phyloP scores from a whole-genome alignment of 371 early-diverging fungal species.

The Lichtheimia hyalospora region DNA sequence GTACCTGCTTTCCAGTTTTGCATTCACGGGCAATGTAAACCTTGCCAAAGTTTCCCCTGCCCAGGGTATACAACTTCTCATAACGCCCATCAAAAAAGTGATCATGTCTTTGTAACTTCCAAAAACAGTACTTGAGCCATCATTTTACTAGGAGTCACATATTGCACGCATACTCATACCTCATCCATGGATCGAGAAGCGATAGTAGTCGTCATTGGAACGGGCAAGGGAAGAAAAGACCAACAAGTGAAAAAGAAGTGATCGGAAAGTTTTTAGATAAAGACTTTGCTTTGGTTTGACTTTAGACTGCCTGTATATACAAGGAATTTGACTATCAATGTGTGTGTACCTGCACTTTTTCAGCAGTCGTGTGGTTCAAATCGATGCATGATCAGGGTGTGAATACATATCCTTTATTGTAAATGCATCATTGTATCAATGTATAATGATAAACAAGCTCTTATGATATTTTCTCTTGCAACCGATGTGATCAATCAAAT shows the following conservation, averaged over 20 bases:
- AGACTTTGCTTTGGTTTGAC: background rate
- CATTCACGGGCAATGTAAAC: slow-evolving; percentile 74
- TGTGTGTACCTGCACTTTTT: too few species aligned
- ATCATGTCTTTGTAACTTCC: background rate
- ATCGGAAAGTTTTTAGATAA: slow-evolving; percentile 4
- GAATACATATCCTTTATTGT: too few species aligned
- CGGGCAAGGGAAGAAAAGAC: background rate
- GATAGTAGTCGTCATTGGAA: slow-evolving; percentile 2
- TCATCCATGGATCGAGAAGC: background rate
- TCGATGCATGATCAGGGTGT: too few species aligned
- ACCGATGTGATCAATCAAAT: too few species aligned
- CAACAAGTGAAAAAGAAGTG: background rate
- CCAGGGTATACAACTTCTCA: slow-evolving; percentile 57
- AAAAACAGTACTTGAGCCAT: slow-evolving; percentile 1
- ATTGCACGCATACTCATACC: background rate
- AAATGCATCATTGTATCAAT: too few species aligned
- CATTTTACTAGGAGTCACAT: background rate
- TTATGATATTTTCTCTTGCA: too few species aligned
- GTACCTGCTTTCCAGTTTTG: slow-evolving; percentile 62
- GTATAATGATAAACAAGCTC: too few species aligned
- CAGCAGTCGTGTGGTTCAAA: too few species aligned
- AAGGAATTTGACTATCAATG: too few species aligned
- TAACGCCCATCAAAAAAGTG: slow-evolving; percentile 23
- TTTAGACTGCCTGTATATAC: slow-evolving; percentile 4
- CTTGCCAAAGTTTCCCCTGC: slow-evolving; percentile 85